Evolutionary conservation across 768 basidiomycete species (phyloP).

Genomic region (Cantharellus anzutake): DNA sequence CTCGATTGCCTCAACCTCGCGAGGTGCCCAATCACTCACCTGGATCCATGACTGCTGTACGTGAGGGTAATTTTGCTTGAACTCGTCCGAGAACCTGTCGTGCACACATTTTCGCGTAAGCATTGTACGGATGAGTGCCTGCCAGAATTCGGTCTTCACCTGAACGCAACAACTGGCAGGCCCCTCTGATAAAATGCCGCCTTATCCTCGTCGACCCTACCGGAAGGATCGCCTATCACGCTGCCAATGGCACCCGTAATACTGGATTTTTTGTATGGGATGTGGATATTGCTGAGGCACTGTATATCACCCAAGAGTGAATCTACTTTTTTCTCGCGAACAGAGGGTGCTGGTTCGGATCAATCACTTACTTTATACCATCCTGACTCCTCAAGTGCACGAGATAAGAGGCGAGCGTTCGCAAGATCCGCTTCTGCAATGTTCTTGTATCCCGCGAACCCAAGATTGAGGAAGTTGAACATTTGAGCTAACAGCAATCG

Average conservation of each 20-base stretch:
- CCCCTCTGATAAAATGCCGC: slow-evolving; percentile 28
- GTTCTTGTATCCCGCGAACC: slow-evolving; percentile 23
- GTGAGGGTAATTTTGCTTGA: slow-evolving; percentile 32
- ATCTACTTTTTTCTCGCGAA: too few relatives aligned
- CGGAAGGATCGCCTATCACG: slow-evolving; percentile 25
- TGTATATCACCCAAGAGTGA: neutral
- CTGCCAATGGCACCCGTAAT: neutral
- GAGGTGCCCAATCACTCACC: slow-evolving; percentile 3
- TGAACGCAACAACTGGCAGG: slow-evolving; percentile 34
- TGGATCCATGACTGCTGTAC: slow-evolving; percentile 43
- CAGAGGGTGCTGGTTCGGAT: neutral
- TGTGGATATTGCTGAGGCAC: slow-evolving; percentile 34
- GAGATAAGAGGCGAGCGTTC: slow-evolving; percentile 46
- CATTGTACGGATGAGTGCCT: neutral
- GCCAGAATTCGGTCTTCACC: slow-evolving; percentile 11
- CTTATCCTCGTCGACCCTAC: slow-evolving; percentile 27
- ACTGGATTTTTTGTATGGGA: slow-evolving; percentile 14
- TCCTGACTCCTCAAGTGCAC: slow-evolving; percentile 38
- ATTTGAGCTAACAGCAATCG: slow-evolving; percentile 6
- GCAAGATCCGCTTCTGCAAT: slow-evolving; percentile 20
- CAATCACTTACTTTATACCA: slow-evolving; percentile 24
- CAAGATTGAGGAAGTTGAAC: slow-evolving; percentile 43
- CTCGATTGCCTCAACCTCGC: neutral
- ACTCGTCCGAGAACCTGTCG: slow-evolving; percentile 29
- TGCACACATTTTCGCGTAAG: neutral